phyloP scores from a whole-genome alignment of 176 grass and related monocot genomes.

The Ananas comosus region DNA sequence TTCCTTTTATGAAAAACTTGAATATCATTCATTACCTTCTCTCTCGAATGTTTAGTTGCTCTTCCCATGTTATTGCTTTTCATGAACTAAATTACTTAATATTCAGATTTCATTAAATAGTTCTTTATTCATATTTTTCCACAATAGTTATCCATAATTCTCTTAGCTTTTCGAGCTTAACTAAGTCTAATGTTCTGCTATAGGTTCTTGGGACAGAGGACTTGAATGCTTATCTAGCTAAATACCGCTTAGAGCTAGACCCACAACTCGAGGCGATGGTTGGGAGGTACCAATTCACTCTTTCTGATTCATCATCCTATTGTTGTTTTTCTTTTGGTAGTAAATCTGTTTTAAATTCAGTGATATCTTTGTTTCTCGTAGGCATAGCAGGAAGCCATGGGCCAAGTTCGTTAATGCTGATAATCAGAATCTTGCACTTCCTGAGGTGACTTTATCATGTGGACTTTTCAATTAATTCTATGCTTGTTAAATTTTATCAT shows the following conservation, averaged over 20 bases:
- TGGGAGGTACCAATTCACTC: constrained; percentile 46
- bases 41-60: neutral
- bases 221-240: constrained; percentile 66
- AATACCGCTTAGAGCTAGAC: constrained; percentile 68
- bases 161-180: constrained; percentile 9
- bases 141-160: neutral
- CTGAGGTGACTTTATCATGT: constrained; percentile 42
- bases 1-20: too few relatives aligned
- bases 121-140: neutral
- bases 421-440: constrained; percentile 63
- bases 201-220: constrained; percentile 90
- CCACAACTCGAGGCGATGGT: constrained; percentile 63
- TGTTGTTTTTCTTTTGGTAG: neutral
- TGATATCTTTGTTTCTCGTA: constrained; percentile 23
- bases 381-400: constrained; percentile 79
- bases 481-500: constrained; percentile 2
- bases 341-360: neutral
- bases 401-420: constrained; percentile 52
- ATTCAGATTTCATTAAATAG: neutral
- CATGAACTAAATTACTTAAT: neutral
- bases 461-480: constrained; percentile 1
- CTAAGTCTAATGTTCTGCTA: neutral
- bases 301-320: constrained; percentile 4
- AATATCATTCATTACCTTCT: too few relatives aligned
- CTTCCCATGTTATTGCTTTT: neutral